Evolutionary conservation across 192 early-diverging fungal genomes (phyloP).

Genomic region (Chytriomyces sp.): DNA sequence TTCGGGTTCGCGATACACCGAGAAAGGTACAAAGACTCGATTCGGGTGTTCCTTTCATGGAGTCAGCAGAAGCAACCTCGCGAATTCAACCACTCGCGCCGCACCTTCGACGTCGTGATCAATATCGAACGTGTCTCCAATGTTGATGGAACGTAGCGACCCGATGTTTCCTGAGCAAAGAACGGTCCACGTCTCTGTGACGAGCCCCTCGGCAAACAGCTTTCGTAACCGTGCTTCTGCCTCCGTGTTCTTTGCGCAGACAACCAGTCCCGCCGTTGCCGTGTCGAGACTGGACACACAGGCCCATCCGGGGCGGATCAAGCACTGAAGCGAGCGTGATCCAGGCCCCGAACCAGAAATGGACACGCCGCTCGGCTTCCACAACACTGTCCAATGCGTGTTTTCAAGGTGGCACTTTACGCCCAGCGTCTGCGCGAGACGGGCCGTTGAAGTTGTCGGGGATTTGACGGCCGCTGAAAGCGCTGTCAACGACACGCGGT

Average conservation of each 20-base stretch:
- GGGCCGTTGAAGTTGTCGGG: not conserved
- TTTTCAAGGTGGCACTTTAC: not conserved
- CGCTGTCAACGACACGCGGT: not conserved
- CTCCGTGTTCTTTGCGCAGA: no score
- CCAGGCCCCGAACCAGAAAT: not conserved
- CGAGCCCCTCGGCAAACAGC: not conserved
- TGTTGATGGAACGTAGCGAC: not conserved
- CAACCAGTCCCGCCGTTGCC: not conserved
- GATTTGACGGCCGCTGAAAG: not conserved
- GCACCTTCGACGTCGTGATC: conserved; percentile 17
- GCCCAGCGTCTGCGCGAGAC: not conserved
- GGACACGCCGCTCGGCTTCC: not conserved
- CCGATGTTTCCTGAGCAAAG: conserved; percentile 14
- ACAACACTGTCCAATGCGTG: not conserved
- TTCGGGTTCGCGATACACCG: not conserved
- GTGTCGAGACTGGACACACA: not conserved
- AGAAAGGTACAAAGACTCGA: not conserved
- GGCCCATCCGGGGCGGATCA: not conserved
- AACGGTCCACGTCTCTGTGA: conserved; percentile 19
- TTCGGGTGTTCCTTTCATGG: not conserved
- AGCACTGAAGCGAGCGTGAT: not conserved
- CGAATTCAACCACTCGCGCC: no score
- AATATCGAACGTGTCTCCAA: conserved; percentile 8
- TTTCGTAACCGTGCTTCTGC: no score
- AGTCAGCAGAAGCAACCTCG: no score